phyloP scores from a whole-genome alignment of 768 basidiomycete species.

The Naematelia aurantialba region DNA sequence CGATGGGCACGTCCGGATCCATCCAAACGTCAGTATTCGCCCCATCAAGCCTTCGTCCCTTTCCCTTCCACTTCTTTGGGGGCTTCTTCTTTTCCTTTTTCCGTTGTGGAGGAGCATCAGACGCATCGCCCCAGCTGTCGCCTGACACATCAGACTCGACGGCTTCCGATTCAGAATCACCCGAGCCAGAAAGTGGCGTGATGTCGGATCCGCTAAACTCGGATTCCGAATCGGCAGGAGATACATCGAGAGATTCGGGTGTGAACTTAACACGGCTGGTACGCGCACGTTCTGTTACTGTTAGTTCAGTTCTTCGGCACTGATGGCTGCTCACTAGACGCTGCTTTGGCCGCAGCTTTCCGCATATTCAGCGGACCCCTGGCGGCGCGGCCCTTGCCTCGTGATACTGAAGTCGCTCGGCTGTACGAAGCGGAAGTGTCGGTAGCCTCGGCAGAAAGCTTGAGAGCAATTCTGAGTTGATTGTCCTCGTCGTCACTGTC shows the following conservation, averaged over 20 bases:
- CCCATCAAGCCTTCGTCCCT: not conserved
- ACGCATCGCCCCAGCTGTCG: not conserved
- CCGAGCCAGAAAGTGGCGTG: not conserved
- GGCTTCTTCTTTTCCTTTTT: slow-evolving; percentile 6
- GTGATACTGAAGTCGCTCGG: slow-evolving; percentile 1
- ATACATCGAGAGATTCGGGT: slow-evolving; percentile 1
- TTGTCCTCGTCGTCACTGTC: slow-evolving; percentile 38
- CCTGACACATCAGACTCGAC: not conserved
- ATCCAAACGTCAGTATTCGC: slow-evolving; percentile 3
- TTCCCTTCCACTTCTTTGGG: slow-evolving; percentile 19
- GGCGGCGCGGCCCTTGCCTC: slow-evolving; percentile 1
- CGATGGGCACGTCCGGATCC: slow-evolving; percentile 6
- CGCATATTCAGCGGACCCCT: slow-evolving; percentile 4
- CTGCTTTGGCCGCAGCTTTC: not conserved
- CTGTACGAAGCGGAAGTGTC: slow-evolving; percentile 1
- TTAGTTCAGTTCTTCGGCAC: not conserved
- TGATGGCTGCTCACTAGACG: not conserved
- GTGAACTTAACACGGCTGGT: not conserved
- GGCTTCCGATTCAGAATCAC: slow-evolving; percentile 1
- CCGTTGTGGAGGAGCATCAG: not conserved
- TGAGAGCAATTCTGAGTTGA: slow-evolving; percentile 28
- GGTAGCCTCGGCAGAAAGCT: slow-evolving; percentile 14
- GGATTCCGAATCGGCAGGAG: slow-evolving; percentile 14
- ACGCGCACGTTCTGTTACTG: not conserved
- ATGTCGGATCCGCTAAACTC: slow-evolving; percentile 13